A percentile compares a stretch with the other conserved stretches of the same genome.
Evolutionary conservation across 805 yeast species (phyloP).

Genomic region (Starmerella asiatica): DNA sequence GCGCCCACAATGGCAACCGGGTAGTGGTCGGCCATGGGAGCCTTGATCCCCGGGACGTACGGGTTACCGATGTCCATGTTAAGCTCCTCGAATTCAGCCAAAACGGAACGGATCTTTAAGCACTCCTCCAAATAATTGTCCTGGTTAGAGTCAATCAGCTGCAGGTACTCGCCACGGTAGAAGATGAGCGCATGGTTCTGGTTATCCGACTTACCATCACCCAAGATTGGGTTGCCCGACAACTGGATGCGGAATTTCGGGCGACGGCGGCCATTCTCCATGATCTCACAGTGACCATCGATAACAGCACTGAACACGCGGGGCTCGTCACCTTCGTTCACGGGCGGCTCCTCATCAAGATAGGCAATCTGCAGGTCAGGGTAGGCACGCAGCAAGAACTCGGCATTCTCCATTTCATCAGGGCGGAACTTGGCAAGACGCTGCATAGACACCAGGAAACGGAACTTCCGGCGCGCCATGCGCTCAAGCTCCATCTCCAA

Average conservation of each 20-base stretch:
- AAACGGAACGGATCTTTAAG: conserved; percentile 69
- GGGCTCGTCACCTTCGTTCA: conserved; percentile 34
- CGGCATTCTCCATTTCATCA: conserved; percentile 56
- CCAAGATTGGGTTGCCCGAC: conserved; percentile 88
- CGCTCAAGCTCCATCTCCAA: conserved; percentile 83
- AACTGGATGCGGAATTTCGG: conserved; percentile 56
- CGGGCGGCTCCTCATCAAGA: conserved; percentile 74
- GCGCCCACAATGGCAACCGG: conserved; percentile 94
- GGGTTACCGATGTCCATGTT: conserved; percentile 38
- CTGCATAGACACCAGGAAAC: conserved; percentile 78
- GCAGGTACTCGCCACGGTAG: conserved; percentile 87
- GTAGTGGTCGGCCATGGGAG: conserved; percentile 21
- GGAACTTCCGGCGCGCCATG: conserved; percentile 69
- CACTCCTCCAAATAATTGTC: conserved; percentile 94
- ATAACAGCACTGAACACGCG: conserved; percentile 55
- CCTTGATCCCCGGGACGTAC: conserved; percentile 43
- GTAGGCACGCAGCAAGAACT: conserved; percentile 52
- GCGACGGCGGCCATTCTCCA: conserved; percentile 44
- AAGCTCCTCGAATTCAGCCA: conserved; percentile 84
- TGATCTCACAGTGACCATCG: conserved; percentile 44
- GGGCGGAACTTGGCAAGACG: conserved; percentile 50
- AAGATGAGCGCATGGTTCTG: conserved; percentile 80
- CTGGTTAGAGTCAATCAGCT: conserved; percentile 91
- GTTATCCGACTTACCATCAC: conserved; percentile 94
- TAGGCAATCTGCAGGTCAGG: conserved; percentile 72